Evolutionary conservation across 2,329 filamentous ascomycete species (phyloP).

Genomic region (Aspergillus felis): DNA sequence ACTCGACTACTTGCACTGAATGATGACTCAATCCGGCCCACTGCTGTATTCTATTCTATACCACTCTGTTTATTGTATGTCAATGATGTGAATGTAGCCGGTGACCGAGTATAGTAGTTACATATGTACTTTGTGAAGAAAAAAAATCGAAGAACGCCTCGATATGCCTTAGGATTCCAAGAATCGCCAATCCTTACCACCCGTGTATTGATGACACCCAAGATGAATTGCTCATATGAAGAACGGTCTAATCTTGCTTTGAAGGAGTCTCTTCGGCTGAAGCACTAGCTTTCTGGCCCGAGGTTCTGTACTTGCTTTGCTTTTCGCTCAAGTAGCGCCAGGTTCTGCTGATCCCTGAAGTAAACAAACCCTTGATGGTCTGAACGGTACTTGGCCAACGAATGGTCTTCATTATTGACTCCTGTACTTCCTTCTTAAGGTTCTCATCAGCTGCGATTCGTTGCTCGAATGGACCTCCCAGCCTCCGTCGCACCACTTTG

Average conservation of each 20-base stretch:
- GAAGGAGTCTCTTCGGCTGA: slow-evolving; percentile 10
- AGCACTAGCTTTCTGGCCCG: slow-evolving; percentile 27
- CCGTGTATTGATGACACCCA: slow-evolving; percentile 10
- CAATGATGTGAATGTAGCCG: background rate
- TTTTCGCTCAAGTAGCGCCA: slow-evolving; percentile 81
- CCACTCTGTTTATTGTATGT: background rate
- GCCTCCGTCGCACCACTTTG: slow-evolving; percentile 64
- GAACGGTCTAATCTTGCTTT: slow-evolving; percentile 15
- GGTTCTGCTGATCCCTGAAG: slow-evolving; percentile 66
- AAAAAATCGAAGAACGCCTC: slow-evolving; percentile 12
- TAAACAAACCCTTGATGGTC: slow-evolving; percentile 77
- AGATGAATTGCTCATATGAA: background rate
- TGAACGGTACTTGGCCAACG: slow-evolving; percentile 89
- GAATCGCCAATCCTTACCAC: background rate
- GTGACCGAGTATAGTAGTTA: slow-evolving; percentile 5
- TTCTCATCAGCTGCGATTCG: slow-evolving; percentile 71
- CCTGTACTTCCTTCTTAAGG: slow-evolving; percentile 66
- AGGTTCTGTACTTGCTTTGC: slow-evolving; percentile 56
- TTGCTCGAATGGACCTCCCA: slow-evolving; percentile 81
- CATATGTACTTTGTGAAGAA: slow-evolving; percentile 7
- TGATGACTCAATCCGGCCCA: background rate
- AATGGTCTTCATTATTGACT: slow-evolving; percentile 81
- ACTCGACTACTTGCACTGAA: background rate
- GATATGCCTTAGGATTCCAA: slow-evolving; percentile 12
- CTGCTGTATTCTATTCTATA: background rate